Base-by-base conservation (phyloP, 768 basidiomycete species). In the Boletales sp. region DNA sequence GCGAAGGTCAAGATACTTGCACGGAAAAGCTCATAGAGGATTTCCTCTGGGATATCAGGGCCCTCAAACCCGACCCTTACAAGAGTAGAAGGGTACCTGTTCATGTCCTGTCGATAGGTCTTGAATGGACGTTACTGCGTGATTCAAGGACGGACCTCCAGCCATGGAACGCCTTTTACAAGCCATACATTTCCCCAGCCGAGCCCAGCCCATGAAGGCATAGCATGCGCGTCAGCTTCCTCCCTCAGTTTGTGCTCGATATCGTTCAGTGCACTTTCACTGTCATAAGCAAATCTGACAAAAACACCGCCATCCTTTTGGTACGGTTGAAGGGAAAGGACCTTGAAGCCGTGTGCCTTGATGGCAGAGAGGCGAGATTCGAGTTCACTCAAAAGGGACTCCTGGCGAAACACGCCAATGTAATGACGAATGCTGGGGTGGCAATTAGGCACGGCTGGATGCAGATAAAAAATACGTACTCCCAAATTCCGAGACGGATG, bases 301-400 rank as follows among this genome's bases (percentile, higher is more conserved):
- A 91, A 93, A 14, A 90, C 84, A 5, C 93, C 93, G 3, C 92
- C 92, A 53, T 94, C 91, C 59, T 94, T 94, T 45, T 69, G 67
- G 53, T 82, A 76, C 8, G 83, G 82, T 45, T 89, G 75, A 6
- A 91, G 59, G 19, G 79, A 76, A 5, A 84, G 60, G n/a, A 90
- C 68, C 29, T 72, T 69, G 61, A 93, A 89, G 32, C 71, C 73
- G 55, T 83, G 79, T 1, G 74, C 59, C 29, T 77, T 75, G 36
- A 89, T 73, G 8, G 67, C 55, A 12, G 77, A 72, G 8, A 93
- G 71, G 31, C 81, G 73, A 1, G 60, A 58, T 14, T 67, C 60
- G 17, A 94, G 67, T 27, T 62, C 51, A 4, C 66, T 69, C 24
- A 88, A 71, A 1, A 90, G 69, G n/a, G 66, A 61, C 40, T 86